These are phyloP conservation scores for Fusarium scirpi DNA, from an alignment of 2,329 filamentous ascomycete species.

Conservation along the genomic window DNA sequence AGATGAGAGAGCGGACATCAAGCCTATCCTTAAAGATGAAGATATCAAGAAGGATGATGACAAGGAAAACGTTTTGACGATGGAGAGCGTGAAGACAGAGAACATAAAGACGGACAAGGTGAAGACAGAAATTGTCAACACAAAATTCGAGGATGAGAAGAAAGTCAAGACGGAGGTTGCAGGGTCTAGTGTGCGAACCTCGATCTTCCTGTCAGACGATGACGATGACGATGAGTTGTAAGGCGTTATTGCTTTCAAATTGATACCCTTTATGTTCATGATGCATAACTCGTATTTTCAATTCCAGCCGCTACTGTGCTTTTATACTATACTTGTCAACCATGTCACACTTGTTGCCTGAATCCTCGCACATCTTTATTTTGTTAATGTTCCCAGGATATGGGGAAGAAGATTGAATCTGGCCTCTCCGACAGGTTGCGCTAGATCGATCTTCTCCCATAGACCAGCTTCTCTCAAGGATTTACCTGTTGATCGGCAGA, in stretches of 20 bases:
- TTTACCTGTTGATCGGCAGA: slow-evolving; percentile 62
- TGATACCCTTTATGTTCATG: slow-evolving; percentile 42
- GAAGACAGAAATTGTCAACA: slow-evolving; percentile 16
- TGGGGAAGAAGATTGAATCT: slow-evolving; percentile 62
- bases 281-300: slow-evolving; percentile 16
- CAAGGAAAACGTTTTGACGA: slow-evolving; percentile 13
- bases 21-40: slow-evolving; percentile 18
- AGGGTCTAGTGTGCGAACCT: slow-evolving; percentile 46
- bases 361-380: slow-evolving; percentile 50
- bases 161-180: slow-evolving; percentile 36
- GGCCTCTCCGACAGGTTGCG: slow-evolving; percentile 54
- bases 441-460: slow-evolving; percentile 64
- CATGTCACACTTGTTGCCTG: background rate
- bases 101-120: background rate
- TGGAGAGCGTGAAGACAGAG: background rate
- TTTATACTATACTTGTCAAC: background rate
- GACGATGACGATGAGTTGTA: slow-evolving; percentile 56
- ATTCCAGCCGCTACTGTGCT: background rate
- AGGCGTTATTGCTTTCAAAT: slow-evolving; percentile 29
- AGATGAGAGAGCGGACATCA: slow-evolving; percentile 29
- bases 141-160: slow-evolving; percentile 24
- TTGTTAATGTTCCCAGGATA: slow-evolving; percentile 64
- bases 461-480: slow-evolving; percentile 62
- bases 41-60: slow-evolving; percentile 18
- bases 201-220: slow-evolving; percentile 55